These are phyloP conservation scores for Geotrichum histeridarum DNA, from an alignment of 1,139 yeast genomes.

Conservation along the genomic window DNA sequence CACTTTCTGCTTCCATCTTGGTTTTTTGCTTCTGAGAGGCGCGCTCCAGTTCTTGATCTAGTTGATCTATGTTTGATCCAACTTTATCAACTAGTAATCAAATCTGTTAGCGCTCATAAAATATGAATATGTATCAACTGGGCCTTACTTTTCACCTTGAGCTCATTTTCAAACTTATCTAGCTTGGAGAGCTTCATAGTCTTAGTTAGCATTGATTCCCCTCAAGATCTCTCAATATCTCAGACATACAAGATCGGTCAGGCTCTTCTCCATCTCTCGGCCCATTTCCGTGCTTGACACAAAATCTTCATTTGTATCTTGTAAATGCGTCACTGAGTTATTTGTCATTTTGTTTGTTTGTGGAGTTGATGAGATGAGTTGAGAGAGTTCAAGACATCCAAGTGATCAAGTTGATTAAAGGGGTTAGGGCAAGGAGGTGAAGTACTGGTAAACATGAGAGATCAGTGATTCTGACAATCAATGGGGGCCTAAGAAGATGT, in stretches of 20 bases:
- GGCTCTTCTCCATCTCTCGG: slow-evolving; percentile 15
- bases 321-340: background rate
- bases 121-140: background rate
- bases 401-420: background rate
- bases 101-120: background rate
- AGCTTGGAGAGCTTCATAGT: slow-evolving; percentile 9
- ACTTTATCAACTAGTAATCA: slow-evolving; percentile 10
- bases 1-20: background rate
- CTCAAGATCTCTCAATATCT: background rate
- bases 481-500: too few relatives aligned
- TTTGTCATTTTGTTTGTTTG: background rate
- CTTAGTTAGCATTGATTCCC: background rate
- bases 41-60: slow-evolving; percentile 2
- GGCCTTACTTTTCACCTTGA: slow-evolving; percentile 14
- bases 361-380: background rate
- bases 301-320: slow-evolving; percentile 10
- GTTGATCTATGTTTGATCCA: slow-evolving; percentile 7
- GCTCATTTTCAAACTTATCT: slow-evolving; percentile 12
- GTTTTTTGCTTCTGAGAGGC: background rate
- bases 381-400: background rate
- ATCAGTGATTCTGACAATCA: too few relatives aligned
- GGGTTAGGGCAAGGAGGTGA: background rate
- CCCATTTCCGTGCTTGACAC: slow-evolving; percentile 17
- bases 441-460: too few relatives aligned
- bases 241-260: slow-evolving; percentile 11